Percentiles rank a stretch among this genome's conserved stretches.
phyloP scores from a whole-genome alignment of 2,329 filamentous ascomycete species.

The Aureobasidium mangrovei region DNA sequence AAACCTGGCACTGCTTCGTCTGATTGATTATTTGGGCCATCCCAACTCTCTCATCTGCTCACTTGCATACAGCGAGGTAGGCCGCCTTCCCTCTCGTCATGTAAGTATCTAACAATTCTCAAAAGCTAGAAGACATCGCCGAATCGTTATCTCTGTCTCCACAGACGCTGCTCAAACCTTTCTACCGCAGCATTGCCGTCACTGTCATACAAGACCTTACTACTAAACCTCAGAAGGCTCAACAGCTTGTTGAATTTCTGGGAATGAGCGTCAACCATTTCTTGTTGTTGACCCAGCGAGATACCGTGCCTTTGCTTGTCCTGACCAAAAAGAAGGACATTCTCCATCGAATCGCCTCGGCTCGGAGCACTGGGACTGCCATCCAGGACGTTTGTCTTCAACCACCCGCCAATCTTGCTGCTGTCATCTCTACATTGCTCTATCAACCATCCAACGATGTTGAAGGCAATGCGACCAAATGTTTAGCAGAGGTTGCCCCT shows the following conservation, averaged over 20 bases:
- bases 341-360: conserved; percentile 71
- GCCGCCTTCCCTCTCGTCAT: neutral
- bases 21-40: conserved; percentile 82
- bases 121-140: conserved; percentile 60
- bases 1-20: conserved; percentile 72
- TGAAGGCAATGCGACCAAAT: conserved; percentile 58
- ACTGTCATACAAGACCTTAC: conserved; percentile 74
- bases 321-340: conserved; percentile 68
- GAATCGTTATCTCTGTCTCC: conserved; percentile 54
- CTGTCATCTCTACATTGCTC: conserved; percentile 50
- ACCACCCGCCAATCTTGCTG: conserved; percentile 47
- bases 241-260: conserved; percentile 71
- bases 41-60: conserved; percentile 69
- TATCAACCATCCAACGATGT: conserved; percentile 55
- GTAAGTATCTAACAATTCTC: conserved; percentile 12
- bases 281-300: conserved; percentile 63
- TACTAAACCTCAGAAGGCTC: conserved; percentile 69
- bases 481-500: conserved; percentile 59
- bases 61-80: conserved; percentile 72
- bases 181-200: conserved; percentile 79
- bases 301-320: conserved; percentile 81
- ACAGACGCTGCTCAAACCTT: conserved; percentile 68
- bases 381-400: conserved; percentile 55
- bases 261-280: conserved; percentile 67
- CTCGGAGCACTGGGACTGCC: conserved; percentile 42